These are phyloP conservation scores for Saccharomycopsis schoenii DNA, from an alignment of 805 yeast genomes.

Conservation along the genomic window DNA sequence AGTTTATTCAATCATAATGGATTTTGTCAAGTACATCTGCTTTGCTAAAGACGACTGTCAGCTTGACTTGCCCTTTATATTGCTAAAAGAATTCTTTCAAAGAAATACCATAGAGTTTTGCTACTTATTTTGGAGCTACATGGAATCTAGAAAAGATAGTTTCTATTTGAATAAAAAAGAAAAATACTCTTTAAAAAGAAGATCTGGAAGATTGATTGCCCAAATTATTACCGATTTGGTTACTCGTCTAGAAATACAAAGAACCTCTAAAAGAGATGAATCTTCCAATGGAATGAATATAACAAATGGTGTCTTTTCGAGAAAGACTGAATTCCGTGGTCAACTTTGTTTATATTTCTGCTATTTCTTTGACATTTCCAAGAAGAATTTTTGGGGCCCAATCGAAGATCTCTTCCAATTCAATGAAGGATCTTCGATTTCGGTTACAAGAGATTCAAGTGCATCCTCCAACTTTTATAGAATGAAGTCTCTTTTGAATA, in stretches of 20 bases:
- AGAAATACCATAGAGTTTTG: slow-evolving; percentile 2
- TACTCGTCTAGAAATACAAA: neutral
- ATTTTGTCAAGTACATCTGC: slow-evolving; percentile 10
- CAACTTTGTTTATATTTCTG: neutral
- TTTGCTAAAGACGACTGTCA: slow-evolving; percentile 12
- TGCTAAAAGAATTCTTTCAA: slow-evolving; percentile 3
- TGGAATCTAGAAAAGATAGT: slow-evolving; percentile 11
- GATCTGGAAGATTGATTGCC: neutral
- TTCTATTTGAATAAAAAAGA: neutral
- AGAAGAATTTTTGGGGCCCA: neutral
- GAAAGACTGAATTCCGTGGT: neutral
- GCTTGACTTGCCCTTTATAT: slow-evolving; percentile 14
- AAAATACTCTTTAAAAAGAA: neutral
- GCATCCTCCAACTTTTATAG: neutral
- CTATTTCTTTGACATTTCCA: neutral
- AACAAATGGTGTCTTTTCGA: neutral
- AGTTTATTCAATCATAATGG: slow-evolving; percentile 8
- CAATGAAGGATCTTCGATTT: neutral
- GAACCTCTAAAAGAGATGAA: neutral
- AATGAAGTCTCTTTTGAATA: neutral
- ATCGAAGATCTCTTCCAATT: neutral
- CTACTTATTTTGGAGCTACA: slow-evolving; percentile 9
- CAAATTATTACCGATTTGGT: neutral
- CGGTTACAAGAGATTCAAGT: neutral
- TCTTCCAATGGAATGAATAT: neutral